phyloP scores from a whole-genome alignment of 805 yeast genomes.

The Ogataea salicorniae region DNA sequence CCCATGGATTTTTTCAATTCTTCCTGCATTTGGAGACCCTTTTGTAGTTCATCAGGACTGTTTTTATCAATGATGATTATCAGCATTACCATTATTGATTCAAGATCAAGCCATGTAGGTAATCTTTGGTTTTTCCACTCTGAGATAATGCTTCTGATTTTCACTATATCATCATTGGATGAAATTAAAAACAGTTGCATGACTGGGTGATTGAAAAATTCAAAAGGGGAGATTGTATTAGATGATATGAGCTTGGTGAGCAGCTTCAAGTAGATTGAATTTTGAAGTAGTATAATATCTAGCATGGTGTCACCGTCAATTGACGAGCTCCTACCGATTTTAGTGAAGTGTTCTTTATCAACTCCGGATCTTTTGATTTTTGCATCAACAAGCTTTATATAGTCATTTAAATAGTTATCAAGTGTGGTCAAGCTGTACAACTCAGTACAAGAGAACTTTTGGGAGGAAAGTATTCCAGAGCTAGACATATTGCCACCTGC shows the following conservation, averaged over 20 bases:
- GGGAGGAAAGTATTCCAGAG: background rate
- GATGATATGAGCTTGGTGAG: conserved; percentile 56
- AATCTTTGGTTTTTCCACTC: conserved; percentile 41
- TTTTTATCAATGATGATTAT: conserved; percentile 46
- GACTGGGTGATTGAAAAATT: conserved; percentile 83
- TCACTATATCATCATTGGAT: conserved; percentile 44
- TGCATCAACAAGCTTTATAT: conserved; percentile 18
- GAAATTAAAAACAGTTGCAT: conserved; percentile 67
- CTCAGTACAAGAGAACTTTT: conserved; percentile 15
- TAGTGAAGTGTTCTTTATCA: background rate
- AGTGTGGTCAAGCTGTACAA: conserved; percentile 16
- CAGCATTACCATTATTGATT: conserved; percentile 53
- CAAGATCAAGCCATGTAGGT: conserved; percentile 63
- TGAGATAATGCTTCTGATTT: conserved; percentile 54
- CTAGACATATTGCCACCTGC: conserved; percentile 5
- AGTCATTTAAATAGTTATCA: conserved; percentile 16
- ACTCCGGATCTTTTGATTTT: conserved; percentile 3
- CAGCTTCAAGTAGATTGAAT: conserved; percentile 50
- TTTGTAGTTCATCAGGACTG: conserved; percentile 39
- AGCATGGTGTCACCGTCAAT: background rate
- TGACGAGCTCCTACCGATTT: background rate
- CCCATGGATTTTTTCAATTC: conserved; percentile 21
- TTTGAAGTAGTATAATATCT: conserved; percentile 28
- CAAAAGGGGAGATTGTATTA: conserved; percentile 65
- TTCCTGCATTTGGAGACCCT: conserved; percentile 29